phyloP scores from a whole-genome alignment of 2,329 filamentous ascomycete species.

The Colletotrichum chlorophyti region DNA sequence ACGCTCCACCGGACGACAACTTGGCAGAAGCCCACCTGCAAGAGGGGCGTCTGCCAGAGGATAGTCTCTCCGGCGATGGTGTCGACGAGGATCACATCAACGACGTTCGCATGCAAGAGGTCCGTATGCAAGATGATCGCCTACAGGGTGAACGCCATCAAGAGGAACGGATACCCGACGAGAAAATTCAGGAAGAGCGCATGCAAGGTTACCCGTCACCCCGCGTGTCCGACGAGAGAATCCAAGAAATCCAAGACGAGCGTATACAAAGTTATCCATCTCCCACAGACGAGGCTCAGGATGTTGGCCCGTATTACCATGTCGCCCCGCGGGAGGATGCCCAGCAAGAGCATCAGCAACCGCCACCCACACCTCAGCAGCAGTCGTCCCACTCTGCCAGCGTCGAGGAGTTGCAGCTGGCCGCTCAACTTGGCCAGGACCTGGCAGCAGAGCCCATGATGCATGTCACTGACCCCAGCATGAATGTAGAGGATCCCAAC shows the following conservation, averaged over 20 bases:
- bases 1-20: too few species aligned
- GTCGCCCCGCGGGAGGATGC: slow-evolving; percentile 33
- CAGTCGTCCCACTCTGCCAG: slow-evolving; percentile 51
- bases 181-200: slow-evolving; percentile 5
- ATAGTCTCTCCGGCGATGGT: too few species aligned
- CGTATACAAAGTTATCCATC: slow-evolving; percentile 23
- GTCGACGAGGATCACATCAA: too few species aligned
- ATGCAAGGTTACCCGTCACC: slow-evolving; percentile 21
- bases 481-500: slow-evolving; percentile 49
- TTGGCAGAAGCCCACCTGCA: too few species aligned
- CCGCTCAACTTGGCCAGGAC: slow-evolving; percentile 63
- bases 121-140: neutral
- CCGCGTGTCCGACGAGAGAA: slow-evolving; percentile 10
- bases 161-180: neutral
- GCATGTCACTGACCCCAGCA: slow-evolving; percentile 52
- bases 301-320: slow-evolving; percentile 25
- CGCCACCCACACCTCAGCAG: slow-evolving; percentile 47
- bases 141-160: neutral
- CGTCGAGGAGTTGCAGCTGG: slow-evolving; percentile 63
- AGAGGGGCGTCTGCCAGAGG: neutral
- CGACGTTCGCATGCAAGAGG: too few species aligned
- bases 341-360: slow-evolving; percentile 35
- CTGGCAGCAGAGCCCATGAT: slow-evolving; percentile 57
- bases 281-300: slow-evolving; percentile 14
- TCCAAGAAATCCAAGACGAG: slow-evolving; percentile 15